Evolutionary conservation across 2,329 filamentous ascomycete genomes (phyloP).

Genomic region (Dothiorella sarmentorum): DNA sequence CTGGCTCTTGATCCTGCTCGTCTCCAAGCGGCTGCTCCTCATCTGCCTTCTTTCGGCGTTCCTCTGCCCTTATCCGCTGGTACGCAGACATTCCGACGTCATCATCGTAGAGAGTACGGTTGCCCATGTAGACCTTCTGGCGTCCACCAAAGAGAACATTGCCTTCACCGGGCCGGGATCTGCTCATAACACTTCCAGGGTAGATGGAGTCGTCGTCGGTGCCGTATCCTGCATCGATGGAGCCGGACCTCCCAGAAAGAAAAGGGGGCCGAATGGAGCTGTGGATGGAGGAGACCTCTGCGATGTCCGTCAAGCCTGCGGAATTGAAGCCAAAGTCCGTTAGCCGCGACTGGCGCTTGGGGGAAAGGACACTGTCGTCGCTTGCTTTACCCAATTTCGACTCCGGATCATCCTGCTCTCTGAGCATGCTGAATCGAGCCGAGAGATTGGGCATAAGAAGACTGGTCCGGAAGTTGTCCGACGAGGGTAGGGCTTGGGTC

Average conservation of each 20-base stretch:
- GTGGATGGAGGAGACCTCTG: conserved; percentile 77
- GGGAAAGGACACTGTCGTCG: conserved; percentile 87
- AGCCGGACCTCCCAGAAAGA: conserved; percentile 22
- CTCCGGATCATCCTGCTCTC: conserved; percentile 88
- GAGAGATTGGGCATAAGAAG: conserved; percentile 93
- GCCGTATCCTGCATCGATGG: conserved; percentile 54
- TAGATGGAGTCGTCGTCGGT: conserved; percentile 63
- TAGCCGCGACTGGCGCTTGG: conserved; percentile 75
- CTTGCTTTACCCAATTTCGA: conserved; percentile 90
- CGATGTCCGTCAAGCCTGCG: conserved; percentile 72
- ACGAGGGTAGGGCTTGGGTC: conserved; percentile 68
- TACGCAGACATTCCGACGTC: conserved; percentile 82
- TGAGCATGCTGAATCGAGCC: conserved; percentile 91
- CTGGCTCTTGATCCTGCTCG: conserved; percentile 30
- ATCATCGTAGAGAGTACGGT: conserved; percentile 75
- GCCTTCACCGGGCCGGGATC: conserved; percentile 78
- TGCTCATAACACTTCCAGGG: conserved; percentile 73
- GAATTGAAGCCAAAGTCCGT: conserved; percentile 65
- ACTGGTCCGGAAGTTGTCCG: conserved; percentile 91
- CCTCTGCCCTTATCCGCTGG: conserved; percentile 61
- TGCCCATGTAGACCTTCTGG: conserved; percentile 88
- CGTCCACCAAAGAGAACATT: conserved; percentile 93
- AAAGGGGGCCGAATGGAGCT: conserved; percentile 55
- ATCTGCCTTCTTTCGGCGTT: conserved; percentile 54
- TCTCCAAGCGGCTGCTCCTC: conserved; percentile 43